Percentiles rank a stretch among this genome's conserved stretches.
phyloP scores from a whole-genome alignment of 495 filamentous ascomycete species.

The Bacidia rubella region DNA sequence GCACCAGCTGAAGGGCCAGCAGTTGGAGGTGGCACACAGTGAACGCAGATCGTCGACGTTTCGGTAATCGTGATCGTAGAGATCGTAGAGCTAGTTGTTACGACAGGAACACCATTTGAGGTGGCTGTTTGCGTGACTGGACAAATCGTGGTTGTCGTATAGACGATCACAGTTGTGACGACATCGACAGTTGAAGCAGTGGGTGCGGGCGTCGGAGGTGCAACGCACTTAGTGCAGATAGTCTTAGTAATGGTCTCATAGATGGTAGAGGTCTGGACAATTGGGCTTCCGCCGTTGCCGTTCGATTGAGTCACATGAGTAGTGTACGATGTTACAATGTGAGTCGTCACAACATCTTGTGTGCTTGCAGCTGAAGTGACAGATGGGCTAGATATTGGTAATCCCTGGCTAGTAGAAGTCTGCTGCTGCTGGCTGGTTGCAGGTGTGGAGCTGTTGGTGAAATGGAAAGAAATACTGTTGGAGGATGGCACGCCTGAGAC shows the following conservation, averaged over 20 bases:
- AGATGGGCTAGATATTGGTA: neutral
- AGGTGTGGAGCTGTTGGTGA: slow-evolving; percentile 4
- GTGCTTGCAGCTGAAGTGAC: slow-evolving; percentile 4
- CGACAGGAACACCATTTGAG: neutral
- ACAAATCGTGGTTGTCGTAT: slow-evolving; percentile 7
- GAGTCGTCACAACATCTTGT: slow-evolving; percentile 7
- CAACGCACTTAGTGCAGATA: slow-evolving; percentile 19
- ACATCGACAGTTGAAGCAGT: neutral
- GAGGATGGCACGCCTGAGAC: neutral
- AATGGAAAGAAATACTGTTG: neutral
- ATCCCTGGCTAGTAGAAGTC: neutral
- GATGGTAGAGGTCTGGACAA: slow-evolving; percentile 16
- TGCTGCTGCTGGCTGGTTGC: neutral
- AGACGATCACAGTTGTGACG: neutral
- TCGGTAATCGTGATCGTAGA: slow-evolving; percentile 9
- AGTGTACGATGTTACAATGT: slow-evolving; percentile 12
- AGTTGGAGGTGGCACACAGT: neutral
- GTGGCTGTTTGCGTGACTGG: slow-evolving; percentile 9
- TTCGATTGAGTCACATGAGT: slow-evolving; percentile 10
- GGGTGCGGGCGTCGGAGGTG: slow-evolving; percentile 3
- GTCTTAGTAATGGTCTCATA: slow-evolving; percentile 20
- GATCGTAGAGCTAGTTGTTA: neutral
- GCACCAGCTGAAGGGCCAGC: neutral
- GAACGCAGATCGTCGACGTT: neutral
- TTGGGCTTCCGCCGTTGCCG: slow-evolving; percentile 7